A percentile compares a stretch with the other conserved stretches of the same genome.
These are phyloP conservation scores for Leptodermis oblonga DNA, from an alignment of 257 asterid genomes.

Conservation along the genomic window DNA sequence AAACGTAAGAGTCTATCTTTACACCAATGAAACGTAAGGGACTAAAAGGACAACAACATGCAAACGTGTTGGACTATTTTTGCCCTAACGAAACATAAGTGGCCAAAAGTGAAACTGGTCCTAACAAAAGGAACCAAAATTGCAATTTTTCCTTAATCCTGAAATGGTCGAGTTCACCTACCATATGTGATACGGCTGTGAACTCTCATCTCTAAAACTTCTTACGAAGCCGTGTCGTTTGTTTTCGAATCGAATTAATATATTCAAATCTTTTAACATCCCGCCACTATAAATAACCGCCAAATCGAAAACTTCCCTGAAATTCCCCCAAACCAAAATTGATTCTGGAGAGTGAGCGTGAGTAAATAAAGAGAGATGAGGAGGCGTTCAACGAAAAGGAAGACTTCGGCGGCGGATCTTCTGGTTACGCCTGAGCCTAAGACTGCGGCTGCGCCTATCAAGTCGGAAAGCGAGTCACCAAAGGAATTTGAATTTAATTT, in stretches of 20 bases:
- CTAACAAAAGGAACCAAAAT: too few species aligned
- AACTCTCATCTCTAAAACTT: too few species aligned
- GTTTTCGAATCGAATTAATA: not conserved
- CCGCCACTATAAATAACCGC: conserved; percentile 1
- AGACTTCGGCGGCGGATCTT: conserved; percentile 33
- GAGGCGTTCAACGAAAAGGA: conserved; percentile 44
- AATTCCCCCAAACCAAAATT: not conserved
- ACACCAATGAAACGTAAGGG: too few species aligned
- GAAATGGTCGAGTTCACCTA: too few species aligned
- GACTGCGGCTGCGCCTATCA: conserved; percentile 28
- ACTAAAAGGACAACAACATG: too few species aligned
- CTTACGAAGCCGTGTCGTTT: not conserved
- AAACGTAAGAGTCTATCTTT: too few species aligned
- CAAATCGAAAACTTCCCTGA: not conserved
- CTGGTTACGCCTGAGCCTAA: conserved; percentile 35
- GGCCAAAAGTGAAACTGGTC: too few species aligned
- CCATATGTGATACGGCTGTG: too few species aligned
- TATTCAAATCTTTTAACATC: not conserved
- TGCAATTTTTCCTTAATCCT: too few species aligned
- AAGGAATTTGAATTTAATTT: conserved; percentile 45
- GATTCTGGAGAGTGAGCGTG: conserved; percentile 17
- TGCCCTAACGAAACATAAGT: too few species aligned
- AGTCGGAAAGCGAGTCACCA: conserved; percentile 48
- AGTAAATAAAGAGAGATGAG: conserved; percentile 42
- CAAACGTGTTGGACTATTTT: too few species aligned